phyloP scores from a whole-genome alignment of 306 rosid species.

The Quillaja saponaria region DNA sequence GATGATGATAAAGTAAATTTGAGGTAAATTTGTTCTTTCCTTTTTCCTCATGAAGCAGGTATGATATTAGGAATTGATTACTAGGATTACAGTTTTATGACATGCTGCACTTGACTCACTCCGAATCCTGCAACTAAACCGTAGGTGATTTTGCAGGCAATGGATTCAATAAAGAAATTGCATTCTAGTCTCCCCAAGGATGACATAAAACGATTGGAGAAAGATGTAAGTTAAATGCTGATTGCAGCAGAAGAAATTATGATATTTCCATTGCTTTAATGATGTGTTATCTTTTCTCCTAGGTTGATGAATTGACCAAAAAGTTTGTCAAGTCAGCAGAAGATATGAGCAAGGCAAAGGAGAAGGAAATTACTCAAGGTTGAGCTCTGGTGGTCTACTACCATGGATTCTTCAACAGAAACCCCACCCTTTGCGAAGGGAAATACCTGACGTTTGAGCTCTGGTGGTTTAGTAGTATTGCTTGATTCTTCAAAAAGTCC shows the following conservation, averaged over 20 bases:
- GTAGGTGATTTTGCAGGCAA: conserved; percentile 55
- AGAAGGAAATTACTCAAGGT: conserved; percentile 74
- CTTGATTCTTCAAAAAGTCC: too few species aligned
- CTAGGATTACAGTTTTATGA: neutral
- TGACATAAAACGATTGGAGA: conserved; percentile 83
- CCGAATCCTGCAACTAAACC: conserved; percentile 14
- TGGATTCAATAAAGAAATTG: conserved; percentile 81
- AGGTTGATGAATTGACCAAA: conserved; percentile 91
- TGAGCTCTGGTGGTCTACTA: conserved; percentile 24
- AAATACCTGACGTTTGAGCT: conserved; percentile 60
- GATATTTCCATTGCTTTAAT: conserved; percentile 19
- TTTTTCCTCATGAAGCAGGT: too few species aligned
- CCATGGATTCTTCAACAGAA: neutral
- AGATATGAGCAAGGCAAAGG: conserved; percentile 81
- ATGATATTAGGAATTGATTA: neutral
- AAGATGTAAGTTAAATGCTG: conserved; percentile 62
- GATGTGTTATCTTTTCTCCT: conserved; percentile 14
- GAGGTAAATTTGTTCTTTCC: too few species aligned
- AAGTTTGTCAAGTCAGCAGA: conserved; percentile 75
- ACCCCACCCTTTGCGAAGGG: conserved; percentile 29
- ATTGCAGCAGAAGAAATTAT: conserved; percentile 1
- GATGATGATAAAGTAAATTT: too few species aligned
- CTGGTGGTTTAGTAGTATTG: neutral
- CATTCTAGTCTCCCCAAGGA: conserved; percentile 75
- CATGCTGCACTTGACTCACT: conserved; percentile 5